phyloP scores from a whole-genome alignment of 1,284 basidiomycete species.

The Cerrena zonata region DNA sequence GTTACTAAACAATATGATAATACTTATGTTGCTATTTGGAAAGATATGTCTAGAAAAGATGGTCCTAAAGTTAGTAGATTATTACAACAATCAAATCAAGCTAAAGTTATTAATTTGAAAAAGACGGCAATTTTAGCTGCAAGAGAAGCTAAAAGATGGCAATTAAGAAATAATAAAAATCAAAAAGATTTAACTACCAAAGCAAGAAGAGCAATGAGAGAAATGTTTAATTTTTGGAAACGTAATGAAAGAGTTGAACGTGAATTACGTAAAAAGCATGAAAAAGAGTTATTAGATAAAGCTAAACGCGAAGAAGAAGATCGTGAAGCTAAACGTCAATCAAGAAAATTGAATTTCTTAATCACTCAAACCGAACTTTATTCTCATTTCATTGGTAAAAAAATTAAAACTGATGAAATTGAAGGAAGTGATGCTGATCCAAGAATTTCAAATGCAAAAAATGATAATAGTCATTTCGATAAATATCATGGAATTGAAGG shows the following conservation, averaged over 20 bases:
- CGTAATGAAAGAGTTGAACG: conserved; percentile 96
- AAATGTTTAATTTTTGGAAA: conserved; percentile 96
- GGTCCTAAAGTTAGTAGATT: conserved; percentile 71
- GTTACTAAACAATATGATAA: too few relatives aligned
- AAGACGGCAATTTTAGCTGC: conserved; percentile 74
- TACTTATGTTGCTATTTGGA: too few relatives aligned
- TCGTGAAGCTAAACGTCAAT: conserved; percentile 90
- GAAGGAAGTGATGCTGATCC: conserved; percentile 61
- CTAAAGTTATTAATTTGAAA: conserved; percentile 73
- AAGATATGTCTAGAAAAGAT: conserved; percentile 75
- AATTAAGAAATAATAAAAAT: too few relatives aligned
- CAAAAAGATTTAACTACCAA: conserved; percentile 87
- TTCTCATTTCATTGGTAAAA: conserved; percentile 98
- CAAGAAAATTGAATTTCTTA: conserved; percentile 96
- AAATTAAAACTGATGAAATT: conserved; percentile 79
- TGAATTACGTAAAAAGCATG: conserved; percentile 87
- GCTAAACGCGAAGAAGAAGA: conserved; percentile 94
- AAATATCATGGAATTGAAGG: too few relatives aligned
- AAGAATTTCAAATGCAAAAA: conserved; percentile 56
- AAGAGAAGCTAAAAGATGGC: conserved; percentile 75
- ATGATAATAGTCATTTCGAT: too few relatives aligned
- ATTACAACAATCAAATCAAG: conserved; percentile 59
- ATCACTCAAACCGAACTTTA: conserved; percentile 99
- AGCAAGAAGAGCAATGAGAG: conserved; percentile 82
- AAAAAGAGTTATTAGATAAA: conserved; percentile 87